phyloP scores from a whole-genome alignment of 2,329 filamentous ascomycete species.

The Microsporum audouinii region DNA sequence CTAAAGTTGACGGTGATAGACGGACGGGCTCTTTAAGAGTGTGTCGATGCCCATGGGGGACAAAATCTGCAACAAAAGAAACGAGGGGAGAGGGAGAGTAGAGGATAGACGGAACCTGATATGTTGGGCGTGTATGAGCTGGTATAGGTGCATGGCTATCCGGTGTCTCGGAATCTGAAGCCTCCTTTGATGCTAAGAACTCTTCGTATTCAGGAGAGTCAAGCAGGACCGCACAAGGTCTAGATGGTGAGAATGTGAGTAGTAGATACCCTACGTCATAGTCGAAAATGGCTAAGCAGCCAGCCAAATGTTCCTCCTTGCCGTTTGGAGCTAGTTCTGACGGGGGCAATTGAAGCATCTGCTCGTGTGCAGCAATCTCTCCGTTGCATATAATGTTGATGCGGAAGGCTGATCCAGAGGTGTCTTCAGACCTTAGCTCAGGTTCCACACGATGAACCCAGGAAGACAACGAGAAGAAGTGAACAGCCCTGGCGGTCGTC shows the following conservation, averaged over 20 bases:
- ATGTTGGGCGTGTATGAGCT: slow-evolving; percentile 31
- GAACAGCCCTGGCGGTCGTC: slow-evolving; percentile 44
- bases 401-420: slow-evolving; percentile 45
- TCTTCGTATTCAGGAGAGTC: slow-evolving; percentile 35
- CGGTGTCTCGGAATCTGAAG: slow-evolving; percentile 19
- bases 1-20: slow-evolving; percentile 38
- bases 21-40: slow-evolving; percentile 37
- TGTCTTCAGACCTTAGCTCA: slow-evolving; percentile 43
- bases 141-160: slow-evolving; percentile 17
- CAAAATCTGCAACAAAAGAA: slow-evolving; percentile 33
- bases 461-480: slow-evolving; percentile 43
- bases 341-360: slow-evolving; percentile 29
- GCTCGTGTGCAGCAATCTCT: slow-evolving; percentile 38
- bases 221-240: slow-evolving; percentile 41
- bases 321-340: slow-evolving; percentile 14
- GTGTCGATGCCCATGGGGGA: slow-evolving; percentile 33
- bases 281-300: slow-evolving; percentile 45
- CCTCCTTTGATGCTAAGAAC: slow-evolving; percentile 21
- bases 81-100: slow-evolving; percentile 30
- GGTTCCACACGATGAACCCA: slow-evolving; percentile 48
- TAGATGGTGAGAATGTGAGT: slow-evolving; percentile 38
- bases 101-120: slow-evolving; percentile 32
- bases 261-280: slow-evolving; percentile 48
- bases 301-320: slow-evolving; percentile 31
- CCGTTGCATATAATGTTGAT: slow-evolving; percentile 45